These are phyloP conservation scores for Phytophthora pisi DNA, from an alignment of 352 stramenopile genomes.

Conservation along the genomic window DNA sequence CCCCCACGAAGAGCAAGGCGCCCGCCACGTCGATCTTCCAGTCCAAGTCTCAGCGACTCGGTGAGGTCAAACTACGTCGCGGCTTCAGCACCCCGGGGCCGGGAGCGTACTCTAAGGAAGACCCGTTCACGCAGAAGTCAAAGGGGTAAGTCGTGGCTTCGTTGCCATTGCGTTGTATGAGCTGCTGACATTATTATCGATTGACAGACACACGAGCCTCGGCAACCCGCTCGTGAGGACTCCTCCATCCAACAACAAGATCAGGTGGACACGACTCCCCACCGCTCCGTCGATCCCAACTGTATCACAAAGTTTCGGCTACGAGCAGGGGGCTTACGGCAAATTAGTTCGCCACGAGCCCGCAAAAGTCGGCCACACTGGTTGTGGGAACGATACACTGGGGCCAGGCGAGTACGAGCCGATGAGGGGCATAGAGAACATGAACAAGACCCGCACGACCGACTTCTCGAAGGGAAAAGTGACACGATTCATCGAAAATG, in stretches of 20 bases:
- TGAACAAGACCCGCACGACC: conserved; percentile 64
- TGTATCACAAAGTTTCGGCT: conserved; percentile 77
- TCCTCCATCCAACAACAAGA: conserved; percentile 44
- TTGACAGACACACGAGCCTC: conserved; percentile 30
- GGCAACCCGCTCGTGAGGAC: conserved; percentile 37
- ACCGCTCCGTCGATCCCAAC: conserved; percentile 79
- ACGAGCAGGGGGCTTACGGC: conserved; percentile 73
- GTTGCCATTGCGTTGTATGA: background rate
- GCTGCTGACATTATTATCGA: conserved; percentile 2
- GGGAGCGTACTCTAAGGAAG: conserved; percentile 59
- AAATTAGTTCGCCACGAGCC: conserved; percentile 79
- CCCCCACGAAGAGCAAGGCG: conserved; percentile 56
- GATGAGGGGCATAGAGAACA: conserved; percentile 64
- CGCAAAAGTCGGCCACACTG: conserved; percentile 55
- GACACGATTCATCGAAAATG: conserved; percentile 65
- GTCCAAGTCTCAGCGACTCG: conserved; percentile 60
- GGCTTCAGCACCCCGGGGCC: conserved; percentile 56
- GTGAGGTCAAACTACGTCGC: conserved; percentile 35
- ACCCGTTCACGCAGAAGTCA: conserved; percentile 55
- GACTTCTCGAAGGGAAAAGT: conserved; percentile 82
- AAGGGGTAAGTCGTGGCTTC: conserved; percentile 38
- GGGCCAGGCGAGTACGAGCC: conserved; percentile 80
- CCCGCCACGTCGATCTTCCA: conserved; percentile 43
- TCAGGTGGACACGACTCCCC: conserved; percentile 72
- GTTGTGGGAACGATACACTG: conserved; percentile 59